phyloP scores from a whole-genome alignment of 2,329 filamentous ascomycete species.

The Bipolaris victoriae region DNA sequence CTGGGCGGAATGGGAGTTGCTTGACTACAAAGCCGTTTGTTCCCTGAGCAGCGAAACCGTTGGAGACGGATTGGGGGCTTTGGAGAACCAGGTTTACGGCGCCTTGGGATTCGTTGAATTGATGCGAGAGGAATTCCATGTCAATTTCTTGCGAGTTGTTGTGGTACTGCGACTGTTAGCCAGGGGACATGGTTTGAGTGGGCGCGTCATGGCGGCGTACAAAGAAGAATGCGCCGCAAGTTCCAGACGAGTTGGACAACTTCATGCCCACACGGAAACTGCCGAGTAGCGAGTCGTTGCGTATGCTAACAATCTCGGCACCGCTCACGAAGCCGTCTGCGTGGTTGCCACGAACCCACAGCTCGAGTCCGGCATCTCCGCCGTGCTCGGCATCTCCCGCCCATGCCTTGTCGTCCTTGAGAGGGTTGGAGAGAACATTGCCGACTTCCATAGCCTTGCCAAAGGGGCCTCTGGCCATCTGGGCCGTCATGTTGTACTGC shows the following conservation, averaged over 20 bases:
- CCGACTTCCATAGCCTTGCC: constrained; percentile 66
- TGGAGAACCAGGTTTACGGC: constrained; percentile 79
- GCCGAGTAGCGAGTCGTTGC: constrained; percentile 71
- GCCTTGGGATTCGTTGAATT: constrained; percentile 65
- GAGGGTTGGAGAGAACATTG: constrained; percentile 64
- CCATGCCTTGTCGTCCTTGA: constrained; percentile 53
- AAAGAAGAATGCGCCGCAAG: constrained; percentile 82
- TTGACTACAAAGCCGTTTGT: constrained; percentile 65
- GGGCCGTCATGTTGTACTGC: constrained; percentile 67
- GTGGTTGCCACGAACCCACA: constrained; percentile 48
- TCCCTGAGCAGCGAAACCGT: constrained; percentile 67
- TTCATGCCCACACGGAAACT: constrained; percentile 73
- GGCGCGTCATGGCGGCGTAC: constrained; percentile 51
- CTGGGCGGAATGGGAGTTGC: constrained; percentile 70
- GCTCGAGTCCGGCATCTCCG: constrained; percentile 47
- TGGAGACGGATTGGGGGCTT: constrained; percentile 63
- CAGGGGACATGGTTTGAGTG: not conserved
- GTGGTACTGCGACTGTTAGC: constrained; percentile 63
- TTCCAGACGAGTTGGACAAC: constrained; percentile 65
- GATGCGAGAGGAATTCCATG: constrained; percentile 75
- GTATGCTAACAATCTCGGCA: constrained; percentile 68
- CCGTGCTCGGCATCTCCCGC: constrained; percentile 54
- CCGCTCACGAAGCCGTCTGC: constrained; percentile 61
- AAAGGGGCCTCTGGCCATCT: constrained; percentile 65
- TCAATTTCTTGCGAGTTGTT: constrained; percentile 83